Evolutionary conservation across 768 basidiomycete species (phyloP), one percentile per base, ranked within the genome.

Genomic region (Amyloporia xantha): DNA sequence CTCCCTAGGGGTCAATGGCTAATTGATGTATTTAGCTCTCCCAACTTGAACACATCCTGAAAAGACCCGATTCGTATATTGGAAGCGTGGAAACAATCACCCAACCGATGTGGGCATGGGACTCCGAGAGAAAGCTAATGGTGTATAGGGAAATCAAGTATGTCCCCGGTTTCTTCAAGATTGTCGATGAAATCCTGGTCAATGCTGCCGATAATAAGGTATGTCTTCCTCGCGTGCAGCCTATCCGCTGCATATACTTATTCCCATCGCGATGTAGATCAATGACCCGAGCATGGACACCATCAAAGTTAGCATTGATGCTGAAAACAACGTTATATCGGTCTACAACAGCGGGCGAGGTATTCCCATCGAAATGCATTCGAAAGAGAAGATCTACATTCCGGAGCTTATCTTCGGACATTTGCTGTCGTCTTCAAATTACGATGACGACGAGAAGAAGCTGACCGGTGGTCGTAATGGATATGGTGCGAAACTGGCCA

Each of bases 191-290:
- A 70, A 99, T 99, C 60, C 74, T 99, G 2, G 96, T 99, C 59
- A 99, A 99, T 66, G 96, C 96, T 19, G 96, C 96, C 3, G 96
- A 99, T 65, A 96, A 98, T 71, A 99, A 99, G 84, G 95, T 90
- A 54, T 48, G 73, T 66, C 7, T 2, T 44, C 40, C 25, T 15
- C 15, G 20, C 11, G 6, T 28, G 40, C 33, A 7, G 19, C 39
- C n/a, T n/a, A n/a, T 40, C 19, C n/a, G n/a, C 15, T 23, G 17
- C 38, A 25, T 37, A 41, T 49, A 19, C 26, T 36, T 19, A 35
- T n/a, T n/a, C n/a, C 13, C 20, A 35, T 27, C 26, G 10, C 9
- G 41, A 35, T 23, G 15, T 23, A 99, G 95, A 88, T 95, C 60
- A 97, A 95, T 55, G 95, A 98, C 65, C 44, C 79, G 2, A 80